Base-by-base conservation (phyloP, 129 eudicot genomes). In the Helichrysum umbraculigerum region DNA sequence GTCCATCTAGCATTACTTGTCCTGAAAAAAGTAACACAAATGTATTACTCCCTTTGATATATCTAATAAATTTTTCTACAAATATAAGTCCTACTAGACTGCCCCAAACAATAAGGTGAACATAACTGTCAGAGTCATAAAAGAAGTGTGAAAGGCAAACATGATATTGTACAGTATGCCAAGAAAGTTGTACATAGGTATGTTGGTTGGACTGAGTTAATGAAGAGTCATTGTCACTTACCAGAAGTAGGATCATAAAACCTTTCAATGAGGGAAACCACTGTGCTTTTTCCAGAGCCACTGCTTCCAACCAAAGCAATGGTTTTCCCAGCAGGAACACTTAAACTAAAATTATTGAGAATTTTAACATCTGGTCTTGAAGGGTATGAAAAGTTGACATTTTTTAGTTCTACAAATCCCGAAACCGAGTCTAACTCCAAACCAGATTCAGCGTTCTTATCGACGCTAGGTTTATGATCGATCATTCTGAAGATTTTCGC, bases 271-370 rank as follows among this genome's bases (percentile, higher is more conserved):
- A 93, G 96, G 75, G 96, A 87, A 28, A 93, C 98, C 25, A 93
- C 97, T n/a, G 98, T 93, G 84, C 97, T 90, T 80, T 93, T 93
- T 14, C 98, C 98, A 61, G 98, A 90, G 42, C 98, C 98, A 82
- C 98, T 93, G 82, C 97, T 90, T 80, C 98, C 98, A 41, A 93
- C 98, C 59, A 93, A 79, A 79, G 98, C 98, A 70, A 93, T 87
- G 66, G 98, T 93, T 72, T 93, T 90, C 11, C 98, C 98, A 21
- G 98, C 86, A 30, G 96, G 96, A 22, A 93, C 92, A 41, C 81
- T 74, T 20, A 93, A 81, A 58, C 82, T 71, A 68, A 93, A 87
- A 47, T 88, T 87, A 81, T 81, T 83, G 2, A 93, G 87, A 72
- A 93, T 83, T 62, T 76, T 82, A 25, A 84, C 87, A 33, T 93